These are phyloP conservation scores for Casuarina cunninghamiana DNA, from an alignment of 306 rosid species.

Conservation along the genomic window DNA sequence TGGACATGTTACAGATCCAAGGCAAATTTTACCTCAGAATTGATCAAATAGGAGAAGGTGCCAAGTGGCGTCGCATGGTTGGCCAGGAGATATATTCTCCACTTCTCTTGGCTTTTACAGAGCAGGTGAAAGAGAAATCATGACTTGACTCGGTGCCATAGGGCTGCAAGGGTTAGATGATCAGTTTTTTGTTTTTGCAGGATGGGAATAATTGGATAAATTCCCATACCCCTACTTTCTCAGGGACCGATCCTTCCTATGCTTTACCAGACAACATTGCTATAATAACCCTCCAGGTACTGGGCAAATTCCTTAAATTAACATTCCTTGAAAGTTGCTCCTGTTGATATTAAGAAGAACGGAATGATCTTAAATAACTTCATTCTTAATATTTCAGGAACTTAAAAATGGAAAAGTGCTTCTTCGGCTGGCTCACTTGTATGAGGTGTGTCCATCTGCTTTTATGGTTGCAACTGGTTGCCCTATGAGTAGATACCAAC, in stretches of 20 bases:
- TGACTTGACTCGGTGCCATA: neutral
- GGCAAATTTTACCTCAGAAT: constrained; percentile 83
- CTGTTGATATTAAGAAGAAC: neutral
- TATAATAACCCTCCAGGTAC: constrained; percentile 73
- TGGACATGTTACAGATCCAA: constrained; percentile 51
- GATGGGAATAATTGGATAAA: constrained; percentile 56
- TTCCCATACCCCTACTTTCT: constrained; percentile 57
- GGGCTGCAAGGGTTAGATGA: neutral
- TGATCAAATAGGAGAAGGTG: constrained; percentile 80
- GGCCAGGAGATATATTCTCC: constrained; percentile 96
- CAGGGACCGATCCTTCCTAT: constrained; percentile 60
- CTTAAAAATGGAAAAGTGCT: constrained; percentile 72
- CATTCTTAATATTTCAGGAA: constrained; percentile 57
- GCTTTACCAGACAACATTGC: constrained; percentile 71
- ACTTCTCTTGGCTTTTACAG: constrained; percentile 79
- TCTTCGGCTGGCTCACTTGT: constrained; percentile 76
- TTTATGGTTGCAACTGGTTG: constrained; percentile 1
- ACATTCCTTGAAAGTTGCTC: neutral
- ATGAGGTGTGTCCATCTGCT: constrained; percentile 55
- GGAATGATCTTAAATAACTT: neutral
- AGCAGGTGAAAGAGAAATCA: constrained; percentile 46
- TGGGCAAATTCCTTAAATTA: neutral
- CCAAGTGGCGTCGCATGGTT: constrained; percentile 90
- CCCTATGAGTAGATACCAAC: constrained; percentile 16
- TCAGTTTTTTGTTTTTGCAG: constrained; percentile 32